phyloP scores from a whole-genome alignment of 2,329 filamentous ascomycete species.

The Alternaria sp. region DNA sequence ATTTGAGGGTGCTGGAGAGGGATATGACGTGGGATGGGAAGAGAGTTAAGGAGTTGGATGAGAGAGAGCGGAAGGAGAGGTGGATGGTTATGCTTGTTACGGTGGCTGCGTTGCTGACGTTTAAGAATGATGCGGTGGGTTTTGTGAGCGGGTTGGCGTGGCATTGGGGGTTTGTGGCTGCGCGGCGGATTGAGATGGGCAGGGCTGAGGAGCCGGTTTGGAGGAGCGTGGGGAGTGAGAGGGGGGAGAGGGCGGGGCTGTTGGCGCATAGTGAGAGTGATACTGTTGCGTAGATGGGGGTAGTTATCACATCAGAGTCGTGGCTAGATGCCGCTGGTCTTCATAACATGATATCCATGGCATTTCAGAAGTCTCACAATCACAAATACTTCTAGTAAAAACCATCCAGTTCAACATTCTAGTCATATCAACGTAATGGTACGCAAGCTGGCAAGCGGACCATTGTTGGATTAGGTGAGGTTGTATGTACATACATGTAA shows the following conservation, averaged over 20 bases:
- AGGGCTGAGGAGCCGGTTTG: conserved; percentile 28
- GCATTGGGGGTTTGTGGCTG: conserved; percentile 67
- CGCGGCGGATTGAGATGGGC: conserved; percentile 27
- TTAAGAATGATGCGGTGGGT: conserved; percentile 87
- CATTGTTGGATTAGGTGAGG: not conserved
- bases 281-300: conserved; percentile 5
- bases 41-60: conserved; percentile 61
- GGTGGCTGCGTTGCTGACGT: conserved; percentile 79
- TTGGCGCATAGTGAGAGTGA: conserved; percentile 38
- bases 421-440: conserved; percentile 1
- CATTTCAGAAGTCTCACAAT: not conserved
- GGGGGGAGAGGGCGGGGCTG: conserved; percentile 30
- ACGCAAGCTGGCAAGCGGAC: not conserved
- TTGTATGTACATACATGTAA: conserved; percentile 5
- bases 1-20: conserved; percentile 55
- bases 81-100: conserved; percentile 94
- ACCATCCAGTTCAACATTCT: not conserved
- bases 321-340: not conserved
- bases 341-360: not conserved
- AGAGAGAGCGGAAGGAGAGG: conserved; percentile 73
- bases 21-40: conserved; percentile 46
- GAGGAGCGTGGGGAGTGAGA: conserved; percentile 26
- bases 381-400: not conserved
- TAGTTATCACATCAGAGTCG: not conserved
- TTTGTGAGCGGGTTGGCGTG: conserved; percentile 83